Evolutionary conservation across 2,329 filamentous ascomycete species (phyloP), one percentile per base, ranked within the genome.

Genomic region (Parascedosporium putredinis): DNA sequence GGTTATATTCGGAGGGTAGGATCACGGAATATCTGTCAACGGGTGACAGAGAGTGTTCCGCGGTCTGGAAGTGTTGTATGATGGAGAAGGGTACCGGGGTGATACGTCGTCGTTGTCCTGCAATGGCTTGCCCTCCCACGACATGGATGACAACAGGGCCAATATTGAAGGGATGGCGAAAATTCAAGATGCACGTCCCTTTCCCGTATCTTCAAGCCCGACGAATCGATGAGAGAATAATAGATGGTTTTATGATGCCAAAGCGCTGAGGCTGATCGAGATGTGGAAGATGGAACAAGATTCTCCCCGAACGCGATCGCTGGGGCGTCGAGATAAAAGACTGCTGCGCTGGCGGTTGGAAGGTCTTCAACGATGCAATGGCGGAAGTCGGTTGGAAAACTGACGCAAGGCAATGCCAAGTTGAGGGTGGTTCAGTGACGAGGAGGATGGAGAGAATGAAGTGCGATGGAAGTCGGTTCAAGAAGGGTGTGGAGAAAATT

Each of bases 1-100:
- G 65, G 69, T 63, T 66, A 59, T 67, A 60, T 65, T 64, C 54
- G 58, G 50, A 52, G 36, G 24, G n/a, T 49, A 36, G 47, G 47
- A 49, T 49, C 47, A 49, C 47, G 47, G 47, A 49, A 31, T 42
- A 49, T 49, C 47, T 49, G 47, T 49, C 47, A 49, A 49, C 47
- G 34, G 34, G 47, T 49, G 47, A 49, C 47, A 49, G 47, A 49
- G 47, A 49, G 22, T 23, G 33, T 49, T 43, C 47, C 47, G 47
- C 36, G 47, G 47, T 36, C 36, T 29, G 24, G 24, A 29, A 33
- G 24, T 10, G 7, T 25, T 34, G 20, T 31, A 31, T 23, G 29
- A 18, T 29, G 18, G 14, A 38, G 24, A 20, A 18, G 18, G 47
- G 47, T 38, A 43, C 40, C 40, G 10, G 18, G 18, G 47, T 31